Base-by-base conservation (phyloP, 2,329 filamentous ascomycete species). In the Colletotrichum camelliae region DNA sequence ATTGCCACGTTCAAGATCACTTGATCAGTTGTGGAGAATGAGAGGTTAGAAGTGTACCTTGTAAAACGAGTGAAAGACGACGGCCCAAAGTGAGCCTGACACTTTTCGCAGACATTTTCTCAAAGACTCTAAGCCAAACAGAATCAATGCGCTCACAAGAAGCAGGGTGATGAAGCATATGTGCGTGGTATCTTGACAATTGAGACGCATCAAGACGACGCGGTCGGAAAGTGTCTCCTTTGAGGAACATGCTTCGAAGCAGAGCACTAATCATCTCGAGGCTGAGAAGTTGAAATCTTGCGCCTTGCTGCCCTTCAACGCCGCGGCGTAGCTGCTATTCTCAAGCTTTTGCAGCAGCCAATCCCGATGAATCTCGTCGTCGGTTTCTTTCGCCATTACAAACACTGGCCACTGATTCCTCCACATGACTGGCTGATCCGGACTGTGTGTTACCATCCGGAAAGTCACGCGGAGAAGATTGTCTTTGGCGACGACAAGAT, bases 301-400 rank as follows among this genome's bases (percentile, higher is more conserved):
- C 43, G 18, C 43, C 12, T n/a, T n/a, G 43, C 43, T 48, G 5
- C 21, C n/a, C 10, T 48, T 85, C 89, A 0, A 48, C 7, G 5
- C 43, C 43, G 43, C 43, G 18, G n/a, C 43, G 43, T 48, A 48
- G 43, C 18, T 21, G 43, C 43, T 21, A 48, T 48, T 21, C 43
- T n/a, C 43, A 48, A 48, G 43, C 43, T 48, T 48, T 21, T 48
- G 43, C 43, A 48, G 43, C 43, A 48, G n/a, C 43, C 43, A 48
- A 48, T 48, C 43, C n/a, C 43, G 43, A 21, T 48, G 43, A 21
- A 48, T 48, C 12, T n/a, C 43, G 43, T 48, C 43, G n/a, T 48
- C 10, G 43, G 18, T 48, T 48, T 48, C 43, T 48, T n/a, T 21
- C 43, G 43, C 43, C 43, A 48, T 21, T 0, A 48, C 43, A n/a